phyloP scores from a whole-genome alignment of 371 early-diverging fungal genomes.

The Mucor indicus region DNA sequence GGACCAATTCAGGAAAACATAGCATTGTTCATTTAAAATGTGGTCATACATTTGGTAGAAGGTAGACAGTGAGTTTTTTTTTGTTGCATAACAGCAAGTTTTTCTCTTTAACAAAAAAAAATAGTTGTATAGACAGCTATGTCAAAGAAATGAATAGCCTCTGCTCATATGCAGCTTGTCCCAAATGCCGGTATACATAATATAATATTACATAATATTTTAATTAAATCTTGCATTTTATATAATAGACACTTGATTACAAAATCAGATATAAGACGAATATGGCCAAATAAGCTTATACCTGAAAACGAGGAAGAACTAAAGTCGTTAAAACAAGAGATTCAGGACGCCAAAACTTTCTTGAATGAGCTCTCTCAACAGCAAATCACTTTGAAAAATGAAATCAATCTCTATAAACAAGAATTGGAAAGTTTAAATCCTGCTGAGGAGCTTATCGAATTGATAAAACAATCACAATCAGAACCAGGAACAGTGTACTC shows the following conservation, averaged over 20 bases:
- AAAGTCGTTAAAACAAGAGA: not conserved
- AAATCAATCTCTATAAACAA: constrained; percentile 2
- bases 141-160: not conserved
- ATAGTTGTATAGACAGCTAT: constrained; percentile 5
- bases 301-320: constrained; percentile 1
- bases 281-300: constrained; percentile 17
- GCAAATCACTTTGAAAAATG: not conserved
- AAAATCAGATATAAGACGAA: constrained; percentile 7
- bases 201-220: not conserved
- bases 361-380: not conserved
- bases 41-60: constrained; percentile 24
- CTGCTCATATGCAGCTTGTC: constrained; percentile 1
- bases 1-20: constrained; percentile 16
- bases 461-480: too few species aligned
- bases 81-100: not conserved
- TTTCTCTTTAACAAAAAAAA: not conserved
- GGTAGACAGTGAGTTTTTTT: constrained; percentile 4
- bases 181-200: constrained; percentile 10
- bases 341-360: not conserved
- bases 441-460: too few species aligned
- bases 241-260: not conserved
- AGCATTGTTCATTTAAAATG: constrained; percentile 14
- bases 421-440: not conserved
- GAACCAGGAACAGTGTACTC: not conserved
- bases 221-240: not conserved